phyloP scores from a whole-genome alignment of 2,329 filamentous ascomycete species.

The Fusarium multiceps region DNA sequence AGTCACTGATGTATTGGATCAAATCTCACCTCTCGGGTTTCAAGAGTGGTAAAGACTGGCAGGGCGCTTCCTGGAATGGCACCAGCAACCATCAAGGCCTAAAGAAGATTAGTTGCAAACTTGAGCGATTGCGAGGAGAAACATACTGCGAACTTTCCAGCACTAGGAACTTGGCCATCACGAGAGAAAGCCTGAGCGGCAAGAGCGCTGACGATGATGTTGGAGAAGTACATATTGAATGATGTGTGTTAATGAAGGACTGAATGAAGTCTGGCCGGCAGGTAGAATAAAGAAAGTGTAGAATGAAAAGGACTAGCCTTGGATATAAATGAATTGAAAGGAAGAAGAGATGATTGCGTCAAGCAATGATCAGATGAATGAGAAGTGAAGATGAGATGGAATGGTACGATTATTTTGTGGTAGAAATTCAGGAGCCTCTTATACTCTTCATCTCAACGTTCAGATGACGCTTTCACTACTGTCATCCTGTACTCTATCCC shows the following conservation, averaged over 20 bases:
- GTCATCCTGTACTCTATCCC: not conserved
- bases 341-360: conserved; percentile 12
- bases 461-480: not conserved
- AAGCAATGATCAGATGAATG: conserved; percentile 23
- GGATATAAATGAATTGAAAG: not conserved
- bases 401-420: not conserved
- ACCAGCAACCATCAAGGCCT: conserved; percentile 28
- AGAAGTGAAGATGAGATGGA: conserved; percentile 10
- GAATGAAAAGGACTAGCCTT: conserved; percentile 18
- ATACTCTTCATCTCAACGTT: not conserved
- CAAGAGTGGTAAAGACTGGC: conserved; percentile 1
- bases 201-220: conserved; percentile 18
- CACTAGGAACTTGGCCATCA: not conserved
- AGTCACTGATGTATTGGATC: fast-evolving
- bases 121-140: fast-evolving
- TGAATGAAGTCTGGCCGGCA: conserved; percentile 17
- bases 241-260: too few relatives aligned
- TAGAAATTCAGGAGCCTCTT: not conserved
- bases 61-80: conserved; percentile 25
- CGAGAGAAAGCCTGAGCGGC: conserved; percentile 25
- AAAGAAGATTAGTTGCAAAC: not conserved
- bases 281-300: conserved; percentile 7
- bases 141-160: conserved; percentile 16
- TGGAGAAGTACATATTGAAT: conserved; percentile 29
- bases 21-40: conserved; percentile 9